Evolutionary conservation across 345 rosid species (phyloP), one percentile per base, ranked within the genome.

Genomic region (Gynandropsis gynandra): DNA sequence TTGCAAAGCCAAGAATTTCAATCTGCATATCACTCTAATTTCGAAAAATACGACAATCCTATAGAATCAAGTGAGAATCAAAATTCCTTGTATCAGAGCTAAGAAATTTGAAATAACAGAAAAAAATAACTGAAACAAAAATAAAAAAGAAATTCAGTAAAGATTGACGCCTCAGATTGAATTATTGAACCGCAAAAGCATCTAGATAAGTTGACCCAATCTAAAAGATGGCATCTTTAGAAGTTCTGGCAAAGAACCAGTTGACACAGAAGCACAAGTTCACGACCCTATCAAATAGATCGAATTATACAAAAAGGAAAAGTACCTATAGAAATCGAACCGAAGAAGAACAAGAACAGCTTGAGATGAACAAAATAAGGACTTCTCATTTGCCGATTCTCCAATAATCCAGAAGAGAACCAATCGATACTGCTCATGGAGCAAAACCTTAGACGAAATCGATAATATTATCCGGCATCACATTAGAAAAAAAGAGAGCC

Each of bases 291-390:
- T 2, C 19, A 19, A 47, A 52, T 34, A 16, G 39, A 54, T 38
- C 29, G 29, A 24, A 24, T 24, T 24, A 24, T 24, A 24, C 29
- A 24, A 10, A 37, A 52, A 34, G 65, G 50, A 56, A 75, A 72
- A 2, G 61, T 79, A 89, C 95, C 95, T 42, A 66, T 45, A 12
- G 29, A 24, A 24, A 24, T 24, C 29, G 29, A 24, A 24, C 29
- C 29, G 5, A 24, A 24, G 29, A 24, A 24, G 29, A 24, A 5
- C 29, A 24, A 24, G 29, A 24, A 2, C 29, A 5, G 29, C 29
- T 24, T 24, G 29, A 5, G 29, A 24, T 2, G 29, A 24, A 24
- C 29, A 24, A 24, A 24, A 5, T 5, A 2, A 24, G 29, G 5
- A 24, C 29, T 24, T 5, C 29, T 24, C 29, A 24, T 24, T 24